phyloP scores from a whole-genome alignment of 768 basidiomycete species.

The Tephrocybe sp. region DNA sequence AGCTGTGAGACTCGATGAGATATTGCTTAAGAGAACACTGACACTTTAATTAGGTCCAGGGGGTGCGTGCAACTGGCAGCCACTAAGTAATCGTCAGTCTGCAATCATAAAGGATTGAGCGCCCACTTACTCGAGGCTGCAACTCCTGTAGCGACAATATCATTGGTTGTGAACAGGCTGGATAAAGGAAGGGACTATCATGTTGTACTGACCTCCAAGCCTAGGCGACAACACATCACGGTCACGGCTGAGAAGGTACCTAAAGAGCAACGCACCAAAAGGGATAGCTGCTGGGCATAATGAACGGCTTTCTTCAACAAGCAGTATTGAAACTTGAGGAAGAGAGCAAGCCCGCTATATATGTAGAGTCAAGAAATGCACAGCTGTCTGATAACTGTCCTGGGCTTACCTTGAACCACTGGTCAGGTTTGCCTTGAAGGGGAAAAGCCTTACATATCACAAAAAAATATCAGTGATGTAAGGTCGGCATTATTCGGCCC shows the following conservation, averaged over 20 bases:
- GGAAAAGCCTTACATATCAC: slow-evolving; percentile 2
- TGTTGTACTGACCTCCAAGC: slow-evolving; percentile 55
- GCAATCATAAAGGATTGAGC: slow-evolving; percentile 2
- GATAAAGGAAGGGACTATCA: not conserved
- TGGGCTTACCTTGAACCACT: slow-evolving; percentile 5
- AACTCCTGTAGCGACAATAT: slow-evolving; percentile 40
- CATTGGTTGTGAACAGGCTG: not conserved
- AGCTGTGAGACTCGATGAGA: slow-evolving; percentile 1
- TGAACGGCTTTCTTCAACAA: slow-evolving; percentile 21
- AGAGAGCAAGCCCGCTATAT: slow-evolving; percentile 19
- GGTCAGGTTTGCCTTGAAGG: slow-evolving; percentile 11
- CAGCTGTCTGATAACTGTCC: slow-evolving; percentile 2
- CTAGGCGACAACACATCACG: slow-evolving; percentile 29
- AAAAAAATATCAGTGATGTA: slow-evolving; percentile 16
- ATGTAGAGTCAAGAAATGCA: slow-evolving; percentile 1
- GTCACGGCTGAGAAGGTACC: slow-evolving; percentile 1
- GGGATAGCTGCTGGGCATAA: slow-evolving; percentile 43
- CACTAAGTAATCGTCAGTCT: slow-evolving; percentile 43
- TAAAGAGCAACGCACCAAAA: slow-evolving; percentile 43
- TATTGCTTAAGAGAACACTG: slow-evolving; percentile 22
- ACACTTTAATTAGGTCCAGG: slow-evolving; percentile 86
- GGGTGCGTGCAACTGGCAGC: slow-evolving; percentile 83
- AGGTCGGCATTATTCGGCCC: slow-evolving; percentile 13
- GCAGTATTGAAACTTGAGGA: slow-evolving; percentile 18
- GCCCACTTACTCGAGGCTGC: slow-evolving; percentile 58